A percentile compares a stretch with the other conserved stretches of the same genome.
phyloP scores from a whole-genome alignment of 2,329 filamentous ascomycete genomes.

The Monilinia laxa region DNA sequence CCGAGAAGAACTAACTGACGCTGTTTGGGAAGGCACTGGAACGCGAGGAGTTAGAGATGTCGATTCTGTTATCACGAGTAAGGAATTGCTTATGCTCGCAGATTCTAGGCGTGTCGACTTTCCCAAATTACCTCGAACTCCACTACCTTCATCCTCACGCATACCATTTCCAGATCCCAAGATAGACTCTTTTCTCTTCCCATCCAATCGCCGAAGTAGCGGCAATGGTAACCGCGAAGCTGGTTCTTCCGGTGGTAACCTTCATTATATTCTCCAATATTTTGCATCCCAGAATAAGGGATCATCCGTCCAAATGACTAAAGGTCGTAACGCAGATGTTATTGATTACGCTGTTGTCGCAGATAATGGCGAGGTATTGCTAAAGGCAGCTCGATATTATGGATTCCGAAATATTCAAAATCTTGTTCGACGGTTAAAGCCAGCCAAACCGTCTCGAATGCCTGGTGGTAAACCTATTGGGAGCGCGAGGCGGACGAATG shows the following conservation, averaged over 20 bases:
- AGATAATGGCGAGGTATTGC: slow-evolving; percentile 56
- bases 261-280: slow-evolving; percentile 78
- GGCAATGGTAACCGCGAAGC: slow-evolving; percentile 53
- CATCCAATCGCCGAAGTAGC: slow-evolving; percentile 43
- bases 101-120: slow-evolving; percentile 78
- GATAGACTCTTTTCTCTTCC: slow-evolving; percentile 74
- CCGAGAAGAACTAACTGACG: slow-evolving; percentile 84
- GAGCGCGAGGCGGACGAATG: slow-evolving; percentile 53
- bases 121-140: slow-evolving; percentile 63
- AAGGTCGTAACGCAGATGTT: slow-evolving; percentile 88
- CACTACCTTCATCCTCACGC: slow-evolving; percentile 48
- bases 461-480: slow-evolving; percentile 68
- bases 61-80: slow-evolving; percentile 96
- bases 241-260: slow-evolving; percentile 84
- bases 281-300: slow-evolving; percentile 70
- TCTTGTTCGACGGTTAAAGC: slow-evolving; percentile 87
- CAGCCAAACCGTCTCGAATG: slow-evolving; percentile 72
- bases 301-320: slow-evolving; percentile 66
- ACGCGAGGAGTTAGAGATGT: slow-evolving; percentile 74
- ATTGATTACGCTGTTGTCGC: slow-evolving; percentile 75
- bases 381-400: slow-evolving; percentile 88
- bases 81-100: slow-evolving; percentile 88
- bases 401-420: slow-evolving; percentile 99
- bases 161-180: slow-evolving; percentile 70
- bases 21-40: slow-evolving; percentile 62